phyloP scores from a whole-genome alignment of 371 early-diverging fungal species.

The Coemansia sp. region DNA sequence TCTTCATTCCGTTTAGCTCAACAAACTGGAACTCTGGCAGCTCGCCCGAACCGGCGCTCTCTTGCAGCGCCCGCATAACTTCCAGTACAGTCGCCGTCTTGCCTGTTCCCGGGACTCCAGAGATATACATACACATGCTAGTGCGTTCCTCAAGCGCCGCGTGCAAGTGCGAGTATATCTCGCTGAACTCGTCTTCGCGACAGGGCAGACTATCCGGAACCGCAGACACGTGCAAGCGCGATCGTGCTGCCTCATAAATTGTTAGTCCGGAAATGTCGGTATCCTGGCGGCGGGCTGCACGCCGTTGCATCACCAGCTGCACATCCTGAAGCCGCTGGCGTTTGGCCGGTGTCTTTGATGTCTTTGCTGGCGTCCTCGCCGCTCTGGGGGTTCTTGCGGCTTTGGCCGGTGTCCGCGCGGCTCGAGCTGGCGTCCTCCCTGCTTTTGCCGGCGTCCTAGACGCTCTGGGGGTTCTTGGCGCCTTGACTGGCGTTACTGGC shows the following conservation, averaged over 20 bases:
- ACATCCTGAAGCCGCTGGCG: conserved; percentile 27
- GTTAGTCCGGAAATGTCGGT: conserved; percentile 14
- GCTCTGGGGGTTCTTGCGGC: conserved; percentile 10
- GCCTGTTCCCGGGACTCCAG: conserved; percentile 98
- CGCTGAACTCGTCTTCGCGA: conserved; percentile 84
- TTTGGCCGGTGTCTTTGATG: too few relatives aligned
- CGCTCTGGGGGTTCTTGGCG: too few relatives aligned
- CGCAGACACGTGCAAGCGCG: conserved; percentile 81
- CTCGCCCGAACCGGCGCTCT: conserved; percentile 62
- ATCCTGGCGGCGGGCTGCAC: conserved; percentile 8
- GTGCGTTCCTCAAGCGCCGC: conserved; percentile 72
- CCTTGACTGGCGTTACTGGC: too few relatives aligned
- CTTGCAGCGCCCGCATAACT: conserved; percentile 75
- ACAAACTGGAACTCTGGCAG: conserved; percentile 78
- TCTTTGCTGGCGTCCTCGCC: conserved; percentile 15
- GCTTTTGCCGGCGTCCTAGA: neutral
- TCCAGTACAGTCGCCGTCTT: conserved; percentile 95
- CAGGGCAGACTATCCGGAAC: conserved; percentile 90
- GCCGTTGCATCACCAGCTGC: conserved; percentile 29
- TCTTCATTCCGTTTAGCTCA: conserved; percentile 95
- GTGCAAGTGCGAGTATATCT: conserved; percentile 69
- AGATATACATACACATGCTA: conserved; percentile 88
- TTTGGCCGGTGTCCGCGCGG: too few relatives aligned
- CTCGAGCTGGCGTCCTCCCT: neutral
- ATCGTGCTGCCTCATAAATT: conserved; percentile 67